Base-by-base conservation (phyloP, 108 stramenopile genomes). In the Cyclostephanos tholiformis region DNA sequence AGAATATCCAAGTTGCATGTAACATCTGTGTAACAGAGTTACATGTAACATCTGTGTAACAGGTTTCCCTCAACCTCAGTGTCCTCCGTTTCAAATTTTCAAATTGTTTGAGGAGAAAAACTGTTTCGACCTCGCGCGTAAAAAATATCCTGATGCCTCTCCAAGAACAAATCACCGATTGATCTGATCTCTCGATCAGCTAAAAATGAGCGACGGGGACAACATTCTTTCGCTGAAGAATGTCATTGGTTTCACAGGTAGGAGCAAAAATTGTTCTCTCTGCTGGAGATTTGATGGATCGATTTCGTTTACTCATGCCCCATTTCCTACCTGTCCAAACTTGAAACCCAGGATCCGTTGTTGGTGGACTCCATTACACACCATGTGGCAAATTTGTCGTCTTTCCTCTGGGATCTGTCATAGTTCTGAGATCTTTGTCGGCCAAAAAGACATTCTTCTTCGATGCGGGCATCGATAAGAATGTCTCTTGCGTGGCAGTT, bases 311-410 rank as follows among this genome's bases (percentile, higher is more conserved):
- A 11, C 56, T 26, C 7, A 29, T 11, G 4, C 7, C 13, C n/a
- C 59, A 38, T 39, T 16, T 59, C 9, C 29, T 58, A 10, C 29
- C 14, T 4, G 27, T 55, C 27, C 13, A 57, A 57, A 29, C 27
- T 60, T 41, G 6, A 29, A 44, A 50, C 52, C 27, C n/a, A 75
- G 83, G 83, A 48, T 77, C 75, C 35, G 90, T 92, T 52, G 65
- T 52, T 29, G 82, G 84, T 9, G 91, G 87, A 19, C 86, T 93
- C 63, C 85, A 91, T 51, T 87, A 88, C 60, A 87, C 90, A n/a
- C 87, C 86, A 27, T 90, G 90, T 67, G 91, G 91, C 19, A 75
- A 71, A 29, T 91, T 87, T 53, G 71, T 85, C 27, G 74, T 86
- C 14, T 91, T 83, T 75, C 85, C 87, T 20, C 71, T 86, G 46